Percentiles rank a stretch among this genome's conserved stretches.
Evolutionary conservation across 1,284 basidiomycete genomes (phyloP).

Genomic region (Cryptococcus hybrid): DNA sequence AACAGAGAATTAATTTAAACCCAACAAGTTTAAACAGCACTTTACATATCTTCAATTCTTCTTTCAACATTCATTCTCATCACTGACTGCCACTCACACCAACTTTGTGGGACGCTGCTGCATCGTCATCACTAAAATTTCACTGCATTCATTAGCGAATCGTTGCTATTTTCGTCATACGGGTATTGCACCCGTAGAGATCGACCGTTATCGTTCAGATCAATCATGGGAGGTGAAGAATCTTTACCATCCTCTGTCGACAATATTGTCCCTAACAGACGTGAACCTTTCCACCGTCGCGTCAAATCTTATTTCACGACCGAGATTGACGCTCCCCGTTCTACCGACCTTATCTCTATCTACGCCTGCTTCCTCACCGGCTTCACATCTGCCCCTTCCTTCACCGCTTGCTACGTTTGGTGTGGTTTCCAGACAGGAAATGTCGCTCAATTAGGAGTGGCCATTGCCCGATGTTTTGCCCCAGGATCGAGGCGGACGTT

Average conservation of each 20-base stretch:
- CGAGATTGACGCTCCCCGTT: slow-evolving; percentile 7
- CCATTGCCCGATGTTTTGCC: slow-evolving; percentile 64
- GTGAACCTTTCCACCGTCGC: background rate
- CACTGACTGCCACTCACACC: too few relatives aligned
- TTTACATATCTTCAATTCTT: too few relatives aligned
- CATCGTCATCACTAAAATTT: too few relatives aligned
- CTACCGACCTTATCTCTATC: slow-evolving; percentile 54
- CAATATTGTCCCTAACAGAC: background rate
- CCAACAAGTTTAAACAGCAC: too few relatives aligned
- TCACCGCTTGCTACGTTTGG: slow-evolving; percentile 80
- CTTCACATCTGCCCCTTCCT: slow-evolving; percentile 70
- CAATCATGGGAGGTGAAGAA: slow-evolving; percentile 1
- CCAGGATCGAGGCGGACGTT: slow-evolving; percentile 54
- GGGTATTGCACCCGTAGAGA: too few relatives aligned
- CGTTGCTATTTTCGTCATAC: too few relatives aligned
- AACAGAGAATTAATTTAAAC: too few relatives aligned
- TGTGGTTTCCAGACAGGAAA: slow-evolving; percentile 73
- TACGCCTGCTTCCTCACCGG: slow-evolving; percentile 85
- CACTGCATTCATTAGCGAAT: too few relatives aligned
- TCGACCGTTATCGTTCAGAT: background rate
- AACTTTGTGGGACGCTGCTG: too few relatives aligned
- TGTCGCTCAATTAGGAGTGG: slow-evolving; percentile 59
- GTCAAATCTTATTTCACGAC: background rate
- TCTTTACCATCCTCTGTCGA: slow-evolving; percentile 7
- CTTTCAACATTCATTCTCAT: too few relatives aligned